Evolutionary conservation across 768 basidiomycete genomes (phyloP).

Genomic region (Kwoniella dejecticola): DNA sequence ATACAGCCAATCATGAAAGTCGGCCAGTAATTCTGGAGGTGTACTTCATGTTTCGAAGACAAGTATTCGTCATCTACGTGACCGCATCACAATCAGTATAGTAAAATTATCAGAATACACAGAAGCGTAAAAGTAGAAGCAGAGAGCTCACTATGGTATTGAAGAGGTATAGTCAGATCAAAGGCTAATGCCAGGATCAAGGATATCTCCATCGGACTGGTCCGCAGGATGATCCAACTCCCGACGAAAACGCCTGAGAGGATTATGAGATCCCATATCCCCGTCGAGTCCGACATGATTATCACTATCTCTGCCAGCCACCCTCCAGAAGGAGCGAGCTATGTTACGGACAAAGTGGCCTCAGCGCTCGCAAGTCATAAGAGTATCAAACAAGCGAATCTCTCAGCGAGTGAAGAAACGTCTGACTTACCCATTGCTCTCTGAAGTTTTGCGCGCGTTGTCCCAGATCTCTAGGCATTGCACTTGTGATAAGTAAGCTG

Average conservation of each 20-base stretch:
- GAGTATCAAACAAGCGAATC: neutral
- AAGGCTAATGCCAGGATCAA: constrained; percentile 23
- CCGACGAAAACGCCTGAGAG: constrained; percentile 21
- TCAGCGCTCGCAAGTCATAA: neutral
- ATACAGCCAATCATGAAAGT: constrained; percentile 27
- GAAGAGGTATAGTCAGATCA: constrained; percentile 24
- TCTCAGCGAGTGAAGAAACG: neutral
- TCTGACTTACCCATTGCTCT: constrained; percentile 17
- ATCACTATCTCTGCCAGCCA: constrained; percentile 29
- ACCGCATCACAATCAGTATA: neutral
- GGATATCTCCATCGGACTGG: constrained; percentile 17
- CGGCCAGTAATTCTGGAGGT: constrained; percentile 39
- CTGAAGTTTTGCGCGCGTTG: constrained; percentile 18
- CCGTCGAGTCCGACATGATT: constrained; percentile 17
- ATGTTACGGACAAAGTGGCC: neutral
- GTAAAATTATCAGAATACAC: neutral
- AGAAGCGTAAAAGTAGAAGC: neutral
- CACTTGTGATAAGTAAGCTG: no score
- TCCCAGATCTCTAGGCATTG: constrained; percentile 10
- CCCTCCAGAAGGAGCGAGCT: constrained; percentile 25
- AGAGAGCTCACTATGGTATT: constrained; percentile 21
- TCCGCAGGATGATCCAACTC: constrained; percentile 19
- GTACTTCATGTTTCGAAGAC: constrained; percentile 13
- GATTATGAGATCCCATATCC: constrained; percentile 24
- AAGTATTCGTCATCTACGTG: neutral